phyloP scores from a whole-genome alignment of 371 early-diverging fungal species.

The Blastocladiella emersonii region DNA sequence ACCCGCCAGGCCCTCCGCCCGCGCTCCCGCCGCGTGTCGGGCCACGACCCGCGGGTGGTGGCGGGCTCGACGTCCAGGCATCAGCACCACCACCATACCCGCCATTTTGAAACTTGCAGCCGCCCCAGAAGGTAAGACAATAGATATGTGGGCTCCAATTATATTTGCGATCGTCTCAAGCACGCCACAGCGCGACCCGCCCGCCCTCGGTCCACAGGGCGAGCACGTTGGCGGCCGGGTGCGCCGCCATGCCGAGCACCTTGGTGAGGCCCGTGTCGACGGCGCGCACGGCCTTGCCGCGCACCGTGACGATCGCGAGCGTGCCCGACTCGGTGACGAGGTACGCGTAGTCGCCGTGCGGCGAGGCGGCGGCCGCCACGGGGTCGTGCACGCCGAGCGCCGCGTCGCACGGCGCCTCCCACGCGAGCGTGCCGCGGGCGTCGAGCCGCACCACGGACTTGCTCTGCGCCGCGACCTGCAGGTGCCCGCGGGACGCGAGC shows the following conservation, averaged over 20 bases:
- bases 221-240: constrained; percentile 58
- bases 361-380: constrained; percentile 42
- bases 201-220: constrained; percentile 55
- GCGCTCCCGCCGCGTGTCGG: too few relatives aligned
- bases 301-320: constrained; percentile 41
- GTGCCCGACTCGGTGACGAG: constrained; percentile 45
- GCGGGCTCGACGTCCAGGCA: too few relatives aligned
- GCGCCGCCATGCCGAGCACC: constrained; percentile 49
- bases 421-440: constrained; percentile 28
- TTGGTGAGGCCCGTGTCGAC: constrained; percentile 45
- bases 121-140: too few relatives aligned
- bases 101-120: too few relatives aligned
- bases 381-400: neutral
- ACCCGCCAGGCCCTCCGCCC: too few relatives aligned
- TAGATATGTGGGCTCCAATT: too few relatives aligned
- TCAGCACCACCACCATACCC: too few relatives aligned
- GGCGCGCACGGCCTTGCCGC: constrained; percentile 25
- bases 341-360: constrained; percentile 61
- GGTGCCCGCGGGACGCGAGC: constrained; percentile 26
- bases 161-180: neutral
- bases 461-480: constrained; percentile 53
- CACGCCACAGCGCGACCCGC: neutral
- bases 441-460: constrained; percentile 43
- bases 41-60: too few relatives aligned
- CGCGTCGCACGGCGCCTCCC: neutral